phyloP scores from a whole-genome alignment of 306 rosid species.

The Alnus glutinosa region DNA sequence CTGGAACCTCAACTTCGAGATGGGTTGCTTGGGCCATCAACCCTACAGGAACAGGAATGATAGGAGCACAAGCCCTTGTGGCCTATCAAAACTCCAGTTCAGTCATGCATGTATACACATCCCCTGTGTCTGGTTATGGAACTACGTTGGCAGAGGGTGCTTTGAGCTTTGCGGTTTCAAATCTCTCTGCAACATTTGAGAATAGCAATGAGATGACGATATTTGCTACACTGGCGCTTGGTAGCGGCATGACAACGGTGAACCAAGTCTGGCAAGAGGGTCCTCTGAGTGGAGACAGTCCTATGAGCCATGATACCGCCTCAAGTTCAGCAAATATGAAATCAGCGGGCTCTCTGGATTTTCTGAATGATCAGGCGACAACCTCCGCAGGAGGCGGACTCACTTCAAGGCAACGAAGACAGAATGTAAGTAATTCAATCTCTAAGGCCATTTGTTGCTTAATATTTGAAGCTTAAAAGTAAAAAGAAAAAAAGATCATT shows the following conservation, averaged over 20 bases:
- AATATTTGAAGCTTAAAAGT: background rate
- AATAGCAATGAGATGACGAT: slow-evolving; percentile 44
- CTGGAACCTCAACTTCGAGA: slow-evolving; percentile 25
- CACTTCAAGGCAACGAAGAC: slow-evolving; percentile 23
- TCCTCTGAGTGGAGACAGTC: slow-evolving; percentile 31
- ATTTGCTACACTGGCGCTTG: slow-evolving; percentile 49
- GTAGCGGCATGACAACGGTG: slow-evolving; percentile 20
- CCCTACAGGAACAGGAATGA: slow-evolving; percentile 29
- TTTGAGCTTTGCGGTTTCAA: slow-evolving; percentile 21
- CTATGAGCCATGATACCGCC: accelerated
- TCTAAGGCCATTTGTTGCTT: no score
- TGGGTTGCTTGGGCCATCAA: slow-evolving; percentile 87
- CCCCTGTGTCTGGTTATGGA: accelerated
- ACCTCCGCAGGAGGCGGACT: slow-evolving; percentile 26
- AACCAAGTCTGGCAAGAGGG: slow-evolving; percentile 78
- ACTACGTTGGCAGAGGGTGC: slow-evolving; percentile 32
- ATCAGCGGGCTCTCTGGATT: slow-evolving; percentile 44
- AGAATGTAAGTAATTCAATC: slow-evolving; percentile 49
- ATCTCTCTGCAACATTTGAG: slow-evolving; percentile 27
- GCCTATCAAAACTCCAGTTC: slow-evolving; percentile 43
- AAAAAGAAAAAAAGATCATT: background rate
- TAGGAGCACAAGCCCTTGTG: slow-evolving; percentile 58
- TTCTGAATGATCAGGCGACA: slow-evolving; percentile 42
- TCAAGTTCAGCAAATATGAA: background rate
- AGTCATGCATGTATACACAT: slow-evolving; percentile 1